Evolutionary conservation across 192 early-diverging fungal species (phyloP).

Genomic region (Irineochytrium annulatum): DNA sequence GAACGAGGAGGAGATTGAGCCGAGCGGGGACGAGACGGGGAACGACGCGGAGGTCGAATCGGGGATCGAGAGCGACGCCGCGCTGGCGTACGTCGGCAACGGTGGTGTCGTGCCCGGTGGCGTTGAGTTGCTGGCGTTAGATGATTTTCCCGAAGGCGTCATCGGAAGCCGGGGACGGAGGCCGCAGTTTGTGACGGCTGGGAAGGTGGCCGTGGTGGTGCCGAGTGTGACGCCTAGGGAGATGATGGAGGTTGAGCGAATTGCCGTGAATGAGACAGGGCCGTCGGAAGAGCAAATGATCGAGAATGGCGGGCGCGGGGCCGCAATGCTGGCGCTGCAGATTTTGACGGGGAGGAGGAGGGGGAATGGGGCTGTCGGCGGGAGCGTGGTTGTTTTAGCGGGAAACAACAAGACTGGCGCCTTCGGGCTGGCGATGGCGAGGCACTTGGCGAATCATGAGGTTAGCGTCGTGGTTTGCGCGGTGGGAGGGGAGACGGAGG

Average conservation of each 20-base stretch:
- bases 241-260: conserved; percentile 65
- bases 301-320: conserved; percentile 74
- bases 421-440: conserved; percentile 65
- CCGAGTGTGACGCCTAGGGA: conserved; percentile 58
- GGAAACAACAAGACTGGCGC: conserved; percentile 74
- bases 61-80: conserved; percentile 35
- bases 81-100: conserved; percentile 19
- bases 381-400: conserved; percentile 64
- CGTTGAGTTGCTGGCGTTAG: conserved; percentile 2
- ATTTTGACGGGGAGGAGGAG: too few species aligned
- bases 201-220: conserved; percentile 52
- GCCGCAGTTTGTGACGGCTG: conserved; percentile 23
- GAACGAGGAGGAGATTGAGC: too few species aligned
- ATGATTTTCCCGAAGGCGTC: not conserved
- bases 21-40: conserved; percentile 41
- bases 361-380: conserved; percentile 70
- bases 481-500: conserved; percentile 41
- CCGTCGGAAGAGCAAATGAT: conserved; percentile 67
- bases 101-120: conserved; percentile 2
- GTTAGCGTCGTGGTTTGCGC: conserved; percentile 57
- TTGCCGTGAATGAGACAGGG: conserved; percentile 56
- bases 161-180: not conserved
- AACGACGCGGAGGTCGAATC: conserved; percentile 47
- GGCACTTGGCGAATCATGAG: conserved; percentile 77
- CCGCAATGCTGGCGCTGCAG: conserved; percentile 68